These are phyloP conservation scores for Eragrostis nindensis DNA, from an alignment of 176 grass and related monocot genomes.

Conservation along the genomic window DNA sequence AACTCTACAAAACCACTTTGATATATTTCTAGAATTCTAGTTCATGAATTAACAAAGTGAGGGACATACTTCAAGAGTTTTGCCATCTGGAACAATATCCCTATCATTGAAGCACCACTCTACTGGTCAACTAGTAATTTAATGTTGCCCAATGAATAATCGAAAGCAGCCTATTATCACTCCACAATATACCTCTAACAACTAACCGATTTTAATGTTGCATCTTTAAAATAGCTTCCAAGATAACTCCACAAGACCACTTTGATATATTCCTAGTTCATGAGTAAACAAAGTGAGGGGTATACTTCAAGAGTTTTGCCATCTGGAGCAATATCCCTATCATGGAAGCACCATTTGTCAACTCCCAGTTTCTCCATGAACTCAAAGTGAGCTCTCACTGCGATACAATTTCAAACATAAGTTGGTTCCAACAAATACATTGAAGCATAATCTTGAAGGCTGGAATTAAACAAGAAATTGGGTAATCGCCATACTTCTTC, in stretches of 20 bases:
- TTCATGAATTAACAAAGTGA: constrained; percentile 3
- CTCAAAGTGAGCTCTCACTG: constrained; percentile 97
- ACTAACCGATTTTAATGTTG: not conserved
- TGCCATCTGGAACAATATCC: constrained; percentile 90
- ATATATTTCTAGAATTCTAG: not conserved
- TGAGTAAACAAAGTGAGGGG: not conserved
- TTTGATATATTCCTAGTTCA: constrained; percentile 1
- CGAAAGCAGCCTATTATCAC: not conserved
- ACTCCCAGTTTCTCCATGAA: constrained; percentile 98
- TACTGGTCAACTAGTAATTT: constrained; percentile 57
- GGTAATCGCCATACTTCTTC: constrained; percentile 68
- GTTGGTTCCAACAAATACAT: constrained; percentile 9
- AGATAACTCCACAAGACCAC: not conserved
- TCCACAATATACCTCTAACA: not conserved
- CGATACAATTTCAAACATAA: constrained; percentile 17
- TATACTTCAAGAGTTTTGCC: constrained; percentile 75
- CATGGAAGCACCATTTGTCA: constrained; percentile 95
- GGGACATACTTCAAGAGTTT: constrained; percentile 65
- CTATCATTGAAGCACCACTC: constrained; percentile 89
- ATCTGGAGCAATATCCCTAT: constrained; percentile 95
- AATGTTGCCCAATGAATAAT: not conserved
- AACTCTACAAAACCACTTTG: not conserved
- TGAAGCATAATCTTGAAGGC: not conserved
- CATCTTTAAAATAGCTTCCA: not conserved
- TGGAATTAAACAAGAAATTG: constrained; percentile 7